A percentile compares a stretch with the other conserved stretches of the same genome.
These are phyloP conservation scores for Phalaenopsis aphrodite DNA, from an alignment of 106 monocot species.

Conservation along the genomic window DNA sequence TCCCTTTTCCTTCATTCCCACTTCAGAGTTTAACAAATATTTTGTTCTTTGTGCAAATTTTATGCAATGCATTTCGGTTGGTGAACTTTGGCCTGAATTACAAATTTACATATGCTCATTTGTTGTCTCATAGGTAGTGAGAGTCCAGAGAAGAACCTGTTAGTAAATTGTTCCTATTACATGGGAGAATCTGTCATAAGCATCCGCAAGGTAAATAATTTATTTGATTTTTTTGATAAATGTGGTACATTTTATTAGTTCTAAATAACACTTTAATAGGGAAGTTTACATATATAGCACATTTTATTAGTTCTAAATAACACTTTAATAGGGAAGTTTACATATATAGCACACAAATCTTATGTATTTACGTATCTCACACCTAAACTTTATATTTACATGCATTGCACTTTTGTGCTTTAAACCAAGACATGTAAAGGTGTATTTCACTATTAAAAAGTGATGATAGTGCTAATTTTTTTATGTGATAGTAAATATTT, in stretches of 20 bases:
- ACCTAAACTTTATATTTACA: no score
- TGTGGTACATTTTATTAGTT: not conserved
- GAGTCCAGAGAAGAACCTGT: constrained; percentile 60
- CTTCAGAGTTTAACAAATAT: not conserved
- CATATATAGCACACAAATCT: no score
- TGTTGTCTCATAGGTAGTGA: constrained; percentile 31
- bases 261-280: not conserved
- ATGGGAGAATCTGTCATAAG: constrained; percentile 84
- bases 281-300: no score
- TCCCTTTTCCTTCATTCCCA: not conserved
- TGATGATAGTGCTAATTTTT: no score
- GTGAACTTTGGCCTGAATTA: not conserved
- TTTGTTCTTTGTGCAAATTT: not conserved
- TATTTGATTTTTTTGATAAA: not conserved
- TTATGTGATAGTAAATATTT: no score
- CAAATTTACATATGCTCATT: not conserved
- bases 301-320: not conserved
- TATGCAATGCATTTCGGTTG: not conserved
- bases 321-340: no score
- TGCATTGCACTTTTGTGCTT: no score
- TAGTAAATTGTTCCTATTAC: constrained; percentile 59
- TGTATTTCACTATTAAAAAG: no score
- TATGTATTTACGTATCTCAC: no score
- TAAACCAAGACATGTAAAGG: no score
- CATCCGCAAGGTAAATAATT: constrained; percentile 60